Conservation (phyloP, 768 basidiomycete species). For the Thelephora ganbajun region DNA sequence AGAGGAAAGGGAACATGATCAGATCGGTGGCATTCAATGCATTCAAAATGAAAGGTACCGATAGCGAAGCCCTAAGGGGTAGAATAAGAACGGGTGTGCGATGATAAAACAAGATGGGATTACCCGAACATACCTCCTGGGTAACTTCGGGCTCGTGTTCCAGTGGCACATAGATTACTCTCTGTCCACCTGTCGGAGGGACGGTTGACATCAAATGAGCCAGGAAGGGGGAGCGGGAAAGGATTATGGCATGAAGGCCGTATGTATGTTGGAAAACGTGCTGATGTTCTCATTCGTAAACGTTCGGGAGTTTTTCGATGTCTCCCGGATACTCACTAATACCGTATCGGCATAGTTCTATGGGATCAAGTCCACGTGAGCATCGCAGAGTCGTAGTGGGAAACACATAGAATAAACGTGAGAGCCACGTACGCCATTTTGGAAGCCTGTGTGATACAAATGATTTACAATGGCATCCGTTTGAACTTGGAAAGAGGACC, state of each 20-base stretch:
- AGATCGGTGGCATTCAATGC: slow-evolving; percentile 6
- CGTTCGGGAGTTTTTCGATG: not conserved
- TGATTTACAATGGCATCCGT: slow-evolving; percentile 70
- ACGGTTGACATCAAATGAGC: slow-evolving; percentile 81
- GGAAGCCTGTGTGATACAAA: slow-evolving; percentile 68
- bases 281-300: slow-evolving; percentile 19
- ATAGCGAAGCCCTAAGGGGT: slow-evolving; percentile 54
- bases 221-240: slow-evolving; percentile 79
- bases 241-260: slow-evolving; percentile 71
- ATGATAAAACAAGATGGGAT: not conserved
- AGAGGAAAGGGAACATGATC: slow-evolving; percentile 11
- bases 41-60: slow-evolving; percentile 25
- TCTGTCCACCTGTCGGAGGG: slow-evolving; percentile 48
- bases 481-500: slow-evolving; percentile 43
- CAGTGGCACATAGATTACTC: slow-evolving; percentile 60
- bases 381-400: not conserved
- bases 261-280: slow-evolving; percentile 66
- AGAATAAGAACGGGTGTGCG: not conserved
- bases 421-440: slow-evolving; percentile 53
- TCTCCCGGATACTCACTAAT: slow-evolving; percentile 34
- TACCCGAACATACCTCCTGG: slow-evolving; percentile 49
- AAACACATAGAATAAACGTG: not conserved
- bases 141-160: slow-evolving; percentile 74
- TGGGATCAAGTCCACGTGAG: slow-evolving; percentile 3
- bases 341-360: slow-evolving; percentile 78